Conservation (phyloP, 345 rosid species). For the Reutealis trisperma region DNA sequence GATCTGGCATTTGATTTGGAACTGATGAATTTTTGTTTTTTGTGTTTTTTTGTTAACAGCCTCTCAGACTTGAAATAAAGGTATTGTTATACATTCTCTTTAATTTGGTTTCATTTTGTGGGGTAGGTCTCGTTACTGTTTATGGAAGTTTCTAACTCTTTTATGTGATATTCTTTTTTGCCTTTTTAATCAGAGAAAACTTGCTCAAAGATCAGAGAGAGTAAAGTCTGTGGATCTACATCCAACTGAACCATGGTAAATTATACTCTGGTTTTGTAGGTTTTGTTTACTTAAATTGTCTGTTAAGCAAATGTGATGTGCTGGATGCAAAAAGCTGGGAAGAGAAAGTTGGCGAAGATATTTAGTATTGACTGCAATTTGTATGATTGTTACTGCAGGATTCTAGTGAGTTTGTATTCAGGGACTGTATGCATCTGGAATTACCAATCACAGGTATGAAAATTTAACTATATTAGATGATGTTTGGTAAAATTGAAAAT, state of each 20-base stretch:
- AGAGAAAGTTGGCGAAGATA: neutral
- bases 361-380: neutral
- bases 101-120: neutral
- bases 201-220: constrained; percentile 57
- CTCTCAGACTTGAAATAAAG: constrained; percentile 62
- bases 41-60: constrained; percentile 30
- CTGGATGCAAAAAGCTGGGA: neutral
- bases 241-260: constrained; percentile 58
- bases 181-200: constrained; percentile 43
- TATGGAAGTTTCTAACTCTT: neutral
- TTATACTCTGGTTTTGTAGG: neutral
- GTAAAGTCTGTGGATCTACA: constrained; percentile 60
- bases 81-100: constrained; percentile 14
- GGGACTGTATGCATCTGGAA: constrained; percentile 59
- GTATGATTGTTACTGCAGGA: constrained; percentile 39
- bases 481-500: too few species aligned
- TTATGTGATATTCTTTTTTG: neutral
- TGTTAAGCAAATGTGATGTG: neutral
- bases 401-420: constrained; percentile 50
- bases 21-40: constrained; percentile 14
- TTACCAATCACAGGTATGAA: constrained; percentile 80
- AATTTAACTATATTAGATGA: neutral
- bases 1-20: constrained; percentile 18
- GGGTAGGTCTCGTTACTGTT: neutral
- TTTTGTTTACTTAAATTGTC: neutral